Evolutionary conservation across 441 rosid genomes (phyloP), one percentile per base, ranked within the genome.

Genomic region (Lagerstroemia fauriei): DNA sequence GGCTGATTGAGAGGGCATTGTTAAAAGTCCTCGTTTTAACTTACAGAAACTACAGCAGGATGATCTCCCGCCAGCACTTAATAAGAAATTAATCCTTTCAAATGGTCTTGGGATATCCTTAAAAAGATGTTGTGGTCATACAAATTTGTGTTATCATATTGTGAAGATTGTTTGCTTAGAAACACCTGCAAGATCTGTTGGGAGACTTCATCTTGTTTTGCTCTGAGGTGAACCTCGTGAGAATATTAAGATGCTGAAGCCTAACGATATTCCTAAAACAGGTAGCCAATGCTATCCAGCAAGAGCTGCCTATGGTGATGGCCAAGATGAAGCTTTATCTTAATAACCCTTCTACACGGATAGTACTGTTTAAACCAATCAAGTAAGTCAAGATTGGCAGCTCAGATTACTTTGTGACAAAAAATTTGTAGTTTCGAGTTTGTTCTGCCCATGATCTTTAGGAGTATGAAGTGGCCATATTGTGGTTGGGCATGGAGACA

Each of bases 281-380:
- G 99, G 98, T 96, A 74, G 83, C 89, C 69, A 86, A 89, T 59
- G 98, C 98, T 53, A 90, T 91, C 65, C 92, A 92, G 86, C 89
- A 92, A 88, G 97, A 94, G 83, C 80, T 96, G 84, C 97, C 97
- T 38, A 74, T 61, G 34, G 95, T 95, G 86, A 87, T 93, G 88
- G 92, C 88, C 27, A 96, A 91, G 89, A 94, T 96, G 98, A 95
- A 92, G 89, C 95, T 94, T 83, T 96, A 96, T 90, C 88, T 96
- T 84, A 97, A 92, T 86, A 96, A 95, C 78, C 89, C 95, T 77
- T 90, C 96, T 47, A 96, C 99, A 76, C 85, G 97, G 84, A 88
- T 92, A 46, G 93, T 96, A 84, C 97, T 96, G 80, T 96, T 96
- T 88, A 96, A 92, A 86, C 98, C 99, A n/a, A 92, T 96, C 80